phyloP scores from a whole-genome alignment of 495 filamentous ascomycete species.

The Podospora appendiculata region DNA sequence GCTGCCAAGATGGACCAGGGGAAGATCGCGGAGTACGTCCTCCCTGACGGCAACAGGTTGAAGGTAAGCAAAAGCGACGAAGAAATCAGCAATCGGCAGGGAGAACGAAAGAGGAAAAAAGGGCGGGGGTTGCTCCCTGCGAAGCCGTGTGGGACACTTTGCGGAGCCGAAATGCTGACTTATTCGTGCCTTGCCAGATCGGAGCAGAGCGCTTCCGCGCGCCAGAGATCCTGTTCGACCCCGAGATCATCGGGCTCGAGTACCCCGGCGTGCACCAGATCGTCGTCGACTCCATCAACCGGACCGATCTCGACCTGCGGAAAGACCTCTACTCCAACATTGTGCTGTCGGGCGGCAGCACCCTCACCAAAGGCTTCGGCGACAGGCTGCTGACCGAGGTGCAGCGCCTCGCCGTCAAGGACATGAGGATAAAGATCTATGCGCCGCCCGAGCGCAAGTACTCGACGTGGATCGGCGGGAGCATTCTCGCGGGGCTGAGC shows the following conservation, averaged over 20 bases:
- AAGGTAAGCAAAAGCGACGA: too few species aligned
- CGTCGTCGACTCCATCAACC: slow-evolving; percentile 89
- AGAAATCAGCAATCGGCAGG: too few species aligned
- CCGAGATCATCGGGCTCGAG: slow-evolving; percentile 92
- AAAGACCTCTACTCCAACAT: slow-evolving; percentile 94
- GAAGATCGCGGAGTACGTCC: slow-evolving; percentile 74
- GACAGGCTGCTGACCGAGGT: slow-evolving; percentile 88
- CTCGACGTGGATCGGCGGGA: slow-evolving; percentile 97
- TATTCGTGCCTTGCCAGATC: slow-evolving; percentile 42
- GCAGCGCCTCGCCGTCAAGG: slow-evolving; percentile 86
- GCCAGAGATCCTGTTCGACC: slow-evolving; percentile 96
- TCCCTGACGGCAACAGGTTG: slow-evolving; percentile 89
- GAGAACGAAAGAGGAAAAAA: neutral
- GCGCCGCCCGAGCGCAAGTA: slow-evolving; percentile 65
- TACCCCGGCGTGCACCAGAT: slow-evolving; percentile 97
- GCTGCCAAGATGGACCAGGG: slow-evolving; percentile 50
- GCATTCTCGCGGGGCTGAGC: slow-evolving; percentile 92
- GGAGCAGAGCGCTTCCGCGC: slow-evolving; percentile 91
- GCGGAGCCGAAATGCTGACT: slow-evolving; percentile 10
- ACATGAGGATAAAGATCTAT: slow-evolving; percentile 99
- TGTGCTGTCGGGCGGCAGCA: slow-evolving; percentile 91
- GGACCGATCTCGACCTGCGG: slow-evolving; percentile 94
- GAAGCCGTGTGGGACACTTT: too few species aligned
- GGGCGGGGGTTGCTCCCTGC: too few species aligned
- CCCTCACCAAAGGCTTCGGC: slow-evolving; percentile 82